Base-by-base conservation (phyloP, 2,329 filamentous ascomycete species). In the Aspergillus phoenicis region DNA sequence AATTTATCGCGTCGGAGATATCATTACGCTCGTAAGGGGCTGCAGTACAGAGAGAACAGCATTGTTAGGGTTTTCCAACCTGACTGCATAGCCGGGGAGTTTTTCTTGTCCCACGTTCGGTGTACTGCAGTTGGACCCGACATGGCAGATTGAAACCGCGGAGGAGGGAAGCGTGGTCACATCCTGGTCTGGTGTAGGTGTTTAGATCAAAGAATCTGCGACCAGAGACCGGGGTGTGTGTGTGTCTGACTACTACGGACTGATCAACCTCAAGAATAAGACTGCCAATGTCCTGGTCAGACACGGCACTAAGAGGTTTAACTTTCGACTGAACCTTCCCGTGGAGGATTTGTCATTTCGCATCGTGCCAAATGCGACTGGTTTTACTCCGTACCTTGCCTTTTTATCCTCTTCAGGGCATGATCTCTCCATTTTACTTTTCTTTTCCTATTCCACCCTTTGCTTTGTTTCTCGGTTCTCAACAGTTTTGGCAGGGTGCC, bases 271-370 rank as follows among this genome's bases (percentile, higher is more conserved):
- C 26, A 51, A 51, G 47, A 33, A 51, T 51, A 30, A 30, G 47
- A 33, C 47, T 30, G 47, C 7, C 8, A 22, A 22, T 17, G 17
- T 7, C 47, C 26, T n/a, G 26, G 15, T 17, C 47, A 30, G 47
- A n/a, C 45, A 49, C 47, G 30, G 47, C 47, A 51, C 47, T 51
- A 33, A 33, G 26, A 7, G n/a, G 47, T 30, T 30, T 33, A 51
- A 51, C 47, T 51, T 51, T 51, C 47, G n/a, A 51, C 47, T 51
- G 47, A 51, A 51, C 47, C 47, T 51, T 58, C 28, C 47, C 28
- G 55, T 38, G 36, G 45, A 22, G 39, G 15, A 58, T 51, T 58
- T 58, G 45, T 39, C 55, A 58, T 26, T 57, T 51, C 26, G 26
- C 30, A 30, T 57, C 36, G 56, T 36, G 47, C 52, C 45, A 28